Evolutionary conservation across 768 basidiomycete genomes (phyloP), one percentile per base, ranked within the genome.

Genomic region (Kwoniella shandongensis): DNA sequence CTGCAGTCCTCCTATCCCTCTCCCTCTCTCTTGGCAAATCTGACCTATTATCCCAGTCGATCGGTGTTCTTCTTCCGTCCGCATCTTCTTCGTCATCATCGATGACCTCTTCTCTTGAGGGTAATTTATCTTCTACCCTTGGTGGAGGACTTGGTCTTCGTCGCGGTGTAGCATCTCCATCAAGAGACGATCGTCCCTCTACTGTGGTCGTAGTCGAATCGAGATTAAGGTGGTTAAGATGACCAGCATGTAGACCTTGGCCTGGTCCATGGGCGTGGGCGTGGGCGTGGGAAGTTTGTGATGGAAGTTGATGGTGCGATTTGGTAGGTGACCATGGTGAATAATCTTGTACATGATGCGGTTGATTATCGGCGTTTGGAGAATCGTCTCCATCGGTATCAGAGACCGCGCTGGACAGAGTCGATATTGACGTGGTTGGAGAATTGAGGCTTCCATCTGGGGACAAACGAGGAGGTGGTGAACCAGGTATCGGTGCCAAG

Each of bases 91-190:
- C 35, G 30, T n/a, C 48, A 15, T 27, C 41, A 10, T 41, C 39
- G n/a, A 27, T n/a, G 15, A 38, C 54, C 10, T 48, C 55, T 11
- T 15, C 44, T 39, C 47, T 51, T 0, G 40, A 10, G 27, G 48
- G 12, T 20, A 46, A 46, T 18, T 29, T 22, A 32, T 56, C 46
- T 20, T 45, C 54, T 39, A 18, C 32, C 17, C 54, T 15, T 12
- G 54, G 54, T 22, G 54, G 54, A 1, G 54, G 54, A 25, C 46
- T 49, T 20, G 54, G 54, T 42, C 47, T 49, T 44, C 54, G 40
- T 10, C 54, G 46, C 6, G 54, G 54, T 36, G 54, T 56, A 23
- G 6, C 29, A 13, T 56, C 54, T 50, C 54, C 54, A 27, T 56
- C 54, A n/a, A n/a, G n/a, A n/a, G n/a, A n/a, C n/a, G n/a, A n/a